phyloP scores from a whole-genome alignment of 2,329 filamentous ascomycete genomes.

The Fusarium sublunatum region DNA sequence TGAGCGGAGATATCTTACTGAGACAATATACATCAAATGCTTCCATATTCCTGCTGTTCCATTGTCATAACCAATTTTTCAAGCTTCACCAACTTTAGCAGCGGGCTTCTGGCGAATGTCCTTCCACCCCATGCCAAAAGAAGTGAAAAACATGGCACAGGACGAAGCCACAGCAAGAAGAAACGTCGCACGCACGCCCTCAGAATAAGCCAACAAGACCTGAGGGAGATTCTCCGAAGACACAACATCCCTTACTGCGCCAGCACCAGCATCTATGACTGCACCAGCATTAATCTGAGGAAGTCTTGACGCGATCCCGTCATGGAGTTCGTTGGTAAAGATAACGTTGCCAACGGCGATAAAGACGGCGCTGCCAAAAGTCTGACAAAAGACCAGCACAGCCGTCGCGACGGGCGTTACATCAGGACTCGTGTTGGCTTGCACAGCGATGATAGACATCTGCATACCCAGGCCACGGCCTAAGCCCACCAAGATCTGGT shows the following conservation, averaged over 20 bases:
- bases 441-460: conserved; percentile 51
- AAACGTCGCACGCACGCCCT: conserved; percentile 48
- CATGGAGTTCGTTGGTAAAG: conserved; percentile 49
- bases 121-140: conserved; percentile 60
- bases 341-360: conserved; percentile 52
- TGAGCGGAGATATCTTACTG: too few species aligned
- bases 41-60: too few species aligned
- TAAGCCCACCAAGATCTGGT: conserved; percentile 56
- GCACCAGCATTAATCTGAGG: conserved; percentile 45
- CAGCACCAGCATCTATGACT: conserved; percentile 58
- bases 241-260: conserved; percentile 52
- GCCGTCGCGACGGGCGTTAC: conserved; percentile 46
- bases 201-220: conserved; percentile 56
- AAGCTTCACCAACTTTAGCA: conserved; percentile 30
- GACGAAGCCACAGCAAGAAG: conserved; percentile 49
- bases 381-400: conserved; percentile 42
- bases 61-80: background rate
- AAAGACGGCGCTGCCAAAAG: conserved; percentile 58
- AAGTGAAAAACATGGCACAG: conserved; percentile 48
- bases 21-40: too few species aligned
- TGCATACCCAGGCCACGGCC: conserved; percentile 59
- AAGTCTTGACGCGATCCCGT: conserved; percentile 47
- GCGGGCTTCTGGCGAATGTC: conserved; percentile 55
- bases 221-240: conserved; percentile 45
- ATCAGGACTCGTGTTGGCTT: conserved; percentile 42